Evolutionary conservation across 495 filamentous ascomycete genomes (phyloP).

Genomic region (Glarea lozoyensis): DNA sequence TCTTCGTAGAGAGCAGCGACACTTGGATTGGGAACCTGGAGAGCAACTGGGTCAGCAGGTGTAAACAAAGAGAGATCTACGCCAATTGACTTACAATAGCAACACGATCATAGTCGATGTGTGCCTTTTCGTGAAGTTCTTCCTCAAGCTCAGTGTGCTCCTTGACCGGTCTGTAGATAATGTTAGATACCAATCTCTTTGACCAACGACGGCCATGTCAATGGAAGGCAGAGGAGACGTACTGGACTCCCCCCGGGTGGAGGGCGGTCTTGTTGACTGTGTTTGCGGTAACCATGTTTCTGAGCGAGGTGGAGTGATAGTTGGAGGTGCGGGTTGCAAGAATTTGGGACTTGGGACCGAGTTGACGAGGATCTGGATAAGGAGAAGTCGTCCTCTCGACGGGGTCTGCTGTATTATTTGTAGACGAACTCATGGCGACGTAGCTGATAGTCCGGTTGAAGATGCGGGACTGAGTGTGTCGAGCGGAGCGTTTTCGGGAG

Average conservation of each 20-base stretch:
- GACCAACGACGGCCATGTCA: no score
- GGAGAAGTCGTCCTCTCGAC: conserved; percentile 19
- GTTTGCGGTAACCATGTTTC: conserved; percentile 54
- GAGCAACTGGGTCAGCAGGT: background rate
- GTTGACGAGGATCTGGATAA: conserved; percentile 15
- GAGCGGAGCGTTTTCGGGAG: no score
- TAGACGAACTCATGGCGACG: conserved; percentile 8
- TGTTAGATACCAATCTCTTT: no score
- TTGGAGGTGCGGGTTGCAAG: conserved; percentile 29
- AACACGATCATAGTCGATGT: conserved; percentile 98
- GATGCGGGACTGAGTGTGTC: background rate
- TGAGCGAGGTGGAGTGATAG: conserved; percentile 51
- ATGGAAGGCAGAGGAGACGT: background rate
- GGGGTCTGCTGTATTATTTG: conserved; percentile 16
- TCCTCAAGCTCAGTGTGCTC: conserved; percentile 96
- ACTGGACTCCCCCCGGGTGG: conserved; percentile 15
- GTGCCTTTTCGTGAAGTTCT: conserved; percentile 93
- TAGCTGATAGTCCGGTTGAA: conserved; percentile 2
- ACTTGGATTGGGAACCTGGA: conserved; percentile 21
- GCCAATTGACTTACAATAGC: conserved; percentile 63
- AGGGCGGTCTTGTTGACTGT: conserved; percentile 83
- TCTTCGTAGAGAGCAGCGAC: conserved; percentile 97
- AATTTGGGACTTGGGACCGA: conserved; percentile 16
- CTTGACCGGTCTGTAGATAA: conserved; percentile 53
- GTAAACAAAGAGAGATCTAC: conserved; percentile 61